Conservation (phyloP, 441 rosid species). For the Pelargonium citronellum region DNA sequence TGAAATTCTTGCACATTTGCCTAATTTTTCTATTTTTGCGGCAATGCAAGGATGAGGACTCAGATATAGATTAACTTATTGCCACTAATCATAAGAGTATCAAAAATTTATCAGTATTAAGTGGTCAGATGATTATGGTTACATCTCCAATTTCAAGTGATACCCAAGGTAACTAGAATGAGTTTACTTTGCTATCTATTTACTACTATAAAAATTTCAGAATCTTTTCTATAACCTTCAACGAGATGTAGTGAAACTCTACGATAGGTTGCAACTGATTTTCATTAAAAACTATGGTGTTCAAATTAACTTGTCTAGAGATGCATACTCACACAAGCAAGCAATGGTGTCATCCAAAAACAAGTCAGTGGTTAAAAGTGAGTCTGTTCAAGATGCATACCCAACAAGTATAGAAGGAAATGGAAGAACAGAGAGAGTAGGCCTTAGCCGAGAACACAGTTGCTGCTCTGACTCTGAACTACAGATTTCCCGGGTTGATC, state of each 20-base stretch:
- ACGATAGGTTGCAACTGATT: not conserved
- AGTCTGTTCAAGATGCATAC: slow-evolving; percentile 37
- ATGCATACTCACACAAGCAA: not conserved
- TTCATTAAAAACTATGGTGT: not conserved
- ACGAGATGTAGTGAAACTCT: not conserved
- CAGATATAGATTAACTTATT: not conserved
- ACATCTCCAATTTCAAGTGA: not conserved
- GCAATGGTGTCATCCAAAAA: not conserved
- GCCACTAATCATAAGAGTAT: not conserved
- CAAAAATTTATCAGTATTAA: too few species aligned
- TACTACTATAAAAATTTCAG: not conserved
- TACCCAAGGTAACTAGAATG: not conserved
- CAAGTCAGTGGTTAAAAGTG: slow-evolving; percentile 3
- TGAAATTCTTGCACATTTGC: too few species aligned
- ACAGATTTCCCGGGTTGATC: slow-evolving; percentile 57
- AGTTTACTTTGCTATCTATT: not conserved
- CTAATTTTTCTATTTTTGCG: not conserved
- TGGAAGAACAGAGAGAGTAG: slow-evolving; percentile 81
- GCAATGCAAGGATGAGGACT: not conserved
- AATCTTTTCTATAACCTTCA: not conserved
- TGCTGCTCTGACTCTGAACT: slow-evolving; percentile 66
- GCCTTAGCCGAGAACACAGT: slow-evolving; percentile 44
- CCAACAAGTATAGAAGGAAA: slow-evolving; percentile 97
- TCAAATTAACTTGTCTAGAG: not conserved
- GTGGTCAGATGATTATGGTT: not conserved